Evolutionary conservation across 176 grass and related monocot species (phyloP).

Genomic region (Eleusine indica): DNA sequence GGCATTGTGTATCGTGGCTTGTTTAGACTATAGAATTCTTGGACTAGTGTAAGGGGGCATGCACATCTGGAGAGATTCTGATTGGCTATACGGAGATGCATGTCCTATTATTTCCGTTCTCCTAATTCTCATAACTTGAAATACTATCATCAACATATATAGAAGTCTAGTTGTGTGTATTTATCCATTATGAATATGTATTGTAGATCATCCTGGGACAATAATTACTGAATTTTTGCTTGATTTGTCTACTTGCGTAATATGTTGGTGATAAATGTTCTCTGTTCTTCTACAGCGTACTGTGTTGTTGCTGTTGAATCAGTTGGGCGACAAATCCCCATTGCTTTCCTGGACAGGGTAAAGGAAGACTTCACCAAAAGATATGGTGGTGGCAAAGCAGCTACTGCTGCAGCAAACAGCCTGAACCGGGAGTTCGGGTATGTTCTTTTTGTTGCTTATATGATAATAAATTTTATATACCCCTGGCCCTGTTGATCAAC

Average conservation of each 20-base stretch:
- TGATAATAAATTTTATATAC: not conserved
- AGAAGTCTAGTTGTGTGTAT: not conserved
- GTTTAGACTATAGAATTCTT: not conserved
- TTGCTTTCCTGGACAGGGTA: slow-evolving; percentile 84
- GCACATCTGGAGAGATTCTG: not conserved
- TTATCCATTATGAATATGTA: not conserved
- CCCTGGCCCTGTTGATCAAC: not conserved
- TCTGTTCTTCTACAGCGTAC: slow-evolving; percentile 60
- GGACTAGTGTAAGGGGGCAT: not conserved
- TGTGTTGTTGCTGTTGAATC: slow-evolving; percentile 95
- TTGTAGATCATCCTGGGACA: not conserved
- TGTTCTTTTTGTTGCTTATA: not conserved
- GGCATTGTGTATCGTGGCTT: not conserved
- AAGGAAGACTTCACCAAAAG: slow-evolving; percentile 93
- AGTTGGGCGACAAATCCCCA: slow-evolving; percentile 86
- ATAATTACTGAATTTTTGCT: not conserved
- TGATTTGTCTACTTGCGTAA: not conserved
- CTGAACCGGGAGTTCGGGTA: slow-evolving; percentile 89
- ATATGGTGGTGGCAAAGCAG: slow-evolving; percentile 89
- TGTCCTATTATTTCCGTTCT: not conserved
- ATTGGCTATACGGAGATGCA: not conserved
- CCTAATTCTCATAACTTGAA: not conserved
- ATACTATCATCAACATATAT: not conserved
- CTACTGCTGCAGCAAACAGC: slow-evolving; percentile 74
- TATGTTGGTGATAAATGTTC: slow-evolving; percentile 10